Evolutionary conservation across 352 stramenopile species (phyloP).

Genomic region (Phytophthora palmivora): DNA sequence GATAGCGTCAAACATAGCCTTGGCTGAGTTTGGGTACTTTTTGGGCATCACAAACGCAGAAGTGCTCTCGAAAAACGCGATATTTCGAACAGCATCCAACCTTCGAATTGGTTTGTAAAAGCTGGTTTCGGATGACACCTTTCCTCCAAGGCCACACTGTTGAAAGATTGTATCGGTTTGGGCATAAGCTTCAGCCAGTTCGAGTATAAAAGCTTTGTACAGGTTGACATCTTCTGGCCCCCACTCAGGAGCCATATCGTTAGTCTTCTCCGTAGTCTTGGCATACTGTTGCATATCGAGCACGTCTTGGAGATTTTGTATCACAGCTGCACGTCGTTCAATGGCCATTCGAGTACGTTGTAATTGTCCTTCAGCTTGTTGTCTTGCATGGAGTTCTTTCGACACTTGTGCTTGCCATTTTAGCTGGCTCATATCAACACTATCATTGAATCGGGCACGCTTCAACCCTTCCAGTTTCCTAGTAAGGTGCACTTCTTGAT

Average conservation of each 20-base stretch:
- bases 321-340: background rate
- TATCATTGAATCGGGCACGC: background rate
- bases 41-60: slow-evolving; percentile 15
- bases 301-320: slow-evolving; percentile 13
- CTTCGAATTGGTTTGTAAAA: slow-evolving; percentile 18
- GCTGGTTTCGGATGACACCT: background rate
- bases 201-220: slow-evolving; percentile 11
- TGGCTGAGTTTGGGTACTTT: slow-evolving; percentile 9
- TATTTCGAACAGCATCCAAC: slow-evolving; percentile 3
- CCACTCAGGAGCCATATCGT: background rate
- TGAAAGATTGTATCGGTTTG: slow-evolving; percentile 14
- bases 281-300: background rate
- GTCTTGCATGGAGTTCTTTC: slow-evolving; percentile 12
- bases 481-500: slow-evolving; percentile 7
- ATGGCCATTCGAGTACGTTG: too few species aligned
- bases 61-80: slow-evolving; percentile 18
- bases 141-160: slow-evolving; percentile 1
- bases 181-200: slow-evolving; percentile 9
- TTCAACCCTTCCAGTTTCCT: slow-evolving; percentile 8
- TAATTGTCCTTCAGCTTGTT: slow-evolving; percentile 6
- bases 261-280: too few species aligned
- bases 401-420: slow-evolving; percentile 17
- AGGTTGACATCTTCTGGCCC: slow-evolving; percentile 17
- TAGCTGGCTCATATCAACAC: background rate
- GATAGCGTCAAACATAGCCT: slow-evolving; percentile 19